These are phyloP conservation scores for Epichloe glyceriae DNA, from an alignment of 2,329 filamentous ascomycete species.

Conservation along the genomic window DNA sequence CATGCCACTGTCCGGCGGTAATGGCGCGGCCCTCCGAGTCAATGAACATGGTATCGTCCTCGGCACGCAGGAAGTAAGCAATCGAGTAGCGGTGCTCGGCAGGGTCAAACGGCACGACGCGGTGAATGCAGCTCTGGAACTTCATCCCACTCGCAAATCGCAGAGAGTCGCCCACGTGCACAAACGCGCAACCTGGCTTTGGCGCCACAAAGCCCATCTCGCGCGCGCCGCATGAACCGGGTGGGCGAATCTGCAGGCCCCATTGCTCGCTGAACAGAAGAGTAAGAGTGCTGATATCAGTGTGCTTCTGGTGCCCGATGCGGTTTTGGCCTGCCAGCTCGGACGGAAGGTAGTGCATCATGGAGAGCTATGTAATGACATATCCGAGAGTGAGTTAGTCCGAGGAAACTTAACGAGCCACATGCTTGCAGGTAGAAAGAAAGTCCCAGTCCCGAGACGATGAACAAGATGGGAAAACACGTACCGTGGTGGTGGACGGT, in stretches of 20 bases:
- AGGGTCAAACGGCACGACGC: conserved; percentile 39
- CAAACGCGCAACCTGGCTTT: conserved; percentile 35
- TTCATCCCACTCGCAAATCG: conserved; percentile 39
- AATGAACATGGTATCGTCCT: conserved; percentile 42
- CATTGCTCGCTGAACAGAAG: conserved; percentile 43
- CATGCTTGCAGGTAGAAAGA: no score
- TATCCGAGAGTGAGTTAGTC: background rate
- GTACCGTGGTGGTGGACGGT: conserved; percentile 30
- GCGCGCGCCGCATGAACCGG: conserved; percentile 24
- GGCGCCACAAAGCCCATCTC: conserved; percentile 42
- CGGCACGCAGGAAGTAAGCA: conserved; percentile 44
- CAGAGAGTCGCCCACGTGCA: conserved; percentile 47
- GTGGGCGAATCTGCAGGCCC: conserved; percentile 43
- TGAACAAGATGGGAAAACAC: no score
- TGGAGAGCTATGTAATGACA: conserved; percentile 22
- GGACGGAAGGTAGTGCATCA: conserved; percentile 41
- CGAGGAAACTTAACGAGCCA: background rate
- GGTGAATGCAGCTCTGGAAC: conserved; percentile 44
- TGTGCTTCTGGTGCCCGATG: conserved; percentile 43
- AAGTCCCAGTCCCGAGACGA: no score
- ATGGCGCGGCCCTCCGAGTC: conserved; percentile 41
- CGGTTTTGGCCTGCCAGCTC: conserved; percentile 27
- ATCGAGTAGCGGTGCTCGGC: conserved; percentile 44
- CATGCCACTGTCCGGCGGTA: conserved; percentile 40
- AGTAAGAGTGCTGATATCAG: conserved; percentile 42